A percentile compares a stretch with the other conserved stretches of the same genome.
Conservation (phyloP, 2,329 filamentous ascomycete genomes). For the Septoria petroselini region DNA sequence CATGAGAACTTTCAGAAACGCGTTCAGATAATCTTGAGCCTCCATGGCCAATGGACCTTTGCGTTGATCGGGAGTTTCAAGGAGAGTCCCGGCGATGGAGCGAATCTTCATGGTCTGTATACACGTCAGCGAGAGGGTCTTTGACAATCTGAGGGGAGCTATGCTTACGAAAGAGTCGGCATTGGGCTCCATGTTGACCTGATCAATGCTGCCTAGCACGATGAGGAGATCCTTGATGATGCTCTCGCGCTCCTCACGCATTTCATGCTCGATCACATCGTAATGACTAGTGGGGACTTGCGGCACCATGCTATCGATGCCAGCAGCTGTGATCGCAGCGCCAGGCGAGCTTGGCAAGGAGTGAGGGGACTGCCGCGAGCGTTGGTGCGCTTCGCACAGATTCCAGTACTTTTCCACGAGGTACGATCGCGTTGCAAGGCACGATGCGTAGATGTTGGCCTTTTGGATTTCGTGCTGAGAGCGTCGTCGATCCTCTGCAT, state of each 20-base stretch:
- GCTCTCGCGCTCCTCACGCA: slow-evolving; percentile 73
- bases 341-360: slow-evolving; percentile 39
- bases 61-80: slow-evolving; percentile 58
- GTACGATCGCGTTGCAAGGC: slow-evolving; percentile 76
- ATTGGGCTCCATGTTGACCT: slow-evolving; percentile 78
- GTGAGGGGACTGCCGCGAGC: slow-evolving; percentile 37
- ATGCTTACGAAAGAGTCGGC: slow-evolving; percentile 60
- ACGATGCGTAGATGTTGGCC: slow-evolving; percentile 80
- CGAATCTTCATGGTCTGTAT: slow-evolving; percentile 74
- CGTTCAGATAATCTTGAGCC: slow-evolving; percentile 67
- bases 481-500: slow-evolving; percentile 41
- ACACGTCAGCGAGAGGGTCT: slow-evolving; percentile 5
- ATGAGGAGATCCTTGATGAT: slow-evolving; percentile 76
- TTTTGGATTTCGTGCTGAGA: slow-evolving; percentile 88
- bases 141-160: not conserved
- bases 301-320: slow-evolving; percentile 38
- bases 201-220: slow-evolving; percentile 72
- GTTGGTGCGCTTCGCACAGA: slow-evolving; percentile 62
- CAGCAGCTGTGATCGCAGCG: slow-evolving; percentile 37
- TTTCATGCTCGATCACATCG: slow-evolving; percentile 58
- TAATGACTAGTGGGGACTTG: slow-evolving; percentile 34
- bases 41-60: slow-evolving; percentile 54
- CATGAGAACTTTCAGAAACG: slow-evolving; percentile 71
- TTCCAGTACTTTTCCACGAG: slow-evolving; percentile 84
- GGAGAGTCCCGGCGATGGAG: slow-evolving; percentile 74